These are phyloP conservation scores for Cryphonectria parasitica DNA, from an alignment of 2,329 filamentous ascomycete species.

Conservation along the genomic window DNA sequence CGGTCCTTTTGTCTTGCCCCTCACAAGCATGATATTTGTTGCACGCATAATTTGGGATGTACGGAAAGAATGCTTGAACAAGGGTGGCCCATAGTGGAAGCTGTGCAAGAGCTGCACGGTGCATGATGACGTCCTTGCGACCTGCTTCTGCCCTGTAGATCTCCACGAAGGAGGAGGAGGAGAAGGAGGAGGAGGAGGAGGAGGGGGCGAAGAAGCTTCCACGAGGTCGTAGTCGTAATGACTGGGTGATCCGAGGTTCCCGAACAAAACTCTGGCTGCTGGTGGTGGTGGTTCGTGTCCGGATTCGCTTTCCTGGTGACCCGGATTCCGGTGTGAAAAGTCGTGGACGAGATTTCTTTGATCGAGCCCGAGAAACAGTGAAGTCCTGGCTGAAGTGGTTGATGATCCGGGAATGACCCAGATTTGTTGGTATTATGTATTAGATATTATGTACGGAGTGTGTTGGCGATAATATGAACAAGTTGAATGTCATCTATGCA, in stretches of 20 bases:
- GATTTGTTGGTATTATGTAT: constrained; percentile 36
- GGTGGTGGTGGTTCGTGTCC: not conserved
- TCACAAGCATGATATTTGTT: constrained; percentile 36
- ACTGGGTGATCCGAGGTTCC: not conserved
- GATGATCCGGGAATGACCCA: constrained; percentile 31
- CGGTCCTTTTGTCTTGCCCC: constrained; percentile 31
- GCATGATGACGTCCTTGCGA: constrained; percentile 43
- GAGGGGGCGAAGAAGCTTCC: not conserved
- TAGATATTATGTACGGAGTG: constrained; percentile 36
- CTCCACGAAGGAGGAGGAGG: constrained; percentile 1
- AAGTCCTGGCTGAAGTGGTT: constrained; percentile 16
- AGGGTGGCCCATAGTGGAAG: constrained; percentile 53
- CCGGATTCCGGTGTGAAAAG: constrained; percentile 18
- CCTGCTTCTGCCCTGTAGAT: not conserved
- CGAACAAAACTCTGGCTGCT: not conserved
- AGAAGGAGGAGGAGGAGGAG: not conserved
- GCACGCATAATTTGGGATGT: constrained; percentile 40
- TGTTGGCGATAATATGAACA: constrained; percentile 28
- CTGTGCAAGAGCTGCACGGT: constrained; percentile 46
- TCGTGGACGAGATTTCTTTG: constrained; percentile 18
- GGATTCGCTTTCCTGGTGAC: not conserved
- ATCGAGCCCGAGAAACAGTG: constrained; percentile 19
- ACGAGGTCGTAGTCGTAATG: not conserved
- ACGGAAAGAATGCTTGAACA: constrained; percentile 54
- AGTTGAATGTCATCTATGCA: constrained; percentile 12